A percentile compares a stretch with the other conserved stretches of the same genome.
Conservation (phyloP, 176 grass and related monocot species). For the Aegilops tauschii region DNA sequence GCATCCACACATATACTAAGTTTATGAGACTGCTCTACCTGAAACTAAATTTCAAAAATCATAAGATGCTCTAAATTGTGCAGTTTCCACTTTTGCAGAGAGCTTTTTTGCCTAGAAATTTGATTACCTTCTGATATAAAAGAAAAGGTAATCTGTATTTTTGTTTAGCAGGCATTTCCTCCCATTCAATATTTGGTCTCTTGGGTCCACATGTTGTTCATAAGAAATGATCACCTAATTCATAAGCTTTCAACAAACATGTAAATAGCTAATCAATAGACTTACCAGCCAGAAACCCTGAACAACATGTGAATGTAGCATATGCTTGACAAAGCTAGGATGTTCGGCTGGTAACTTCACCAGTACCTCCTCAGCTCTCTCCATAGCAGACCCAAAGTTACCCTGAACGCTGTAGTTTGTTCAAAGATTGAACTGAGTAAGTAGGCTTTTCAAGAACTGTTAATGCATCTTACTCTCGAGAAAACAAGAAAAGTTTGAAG, state of each 20-base stretch:
- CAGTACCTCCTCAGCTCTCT: slow-evolving; percentile 36
- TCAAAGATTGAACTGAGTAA: slow-evolving; percentile 1
- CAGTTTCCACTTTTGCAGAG: neutral
- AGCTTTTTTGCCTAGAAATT: neutral
- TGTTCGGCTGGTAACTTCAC: slow-evolving; percentile 34
- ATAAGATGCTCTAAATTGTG: neutral
- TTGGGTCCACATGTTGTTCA: neutral
- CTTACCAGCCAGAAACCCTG: slow-evolving; percentile 51
- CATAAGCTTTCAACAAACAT: neutral
- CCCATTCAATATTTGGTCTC: neutral
- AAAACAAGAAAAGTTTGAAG: slow-evolving; percentile 14
- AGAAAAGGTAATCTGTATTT: neutral
- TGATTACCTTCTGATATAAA: neutral
- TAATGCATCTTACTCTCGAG: neutral
- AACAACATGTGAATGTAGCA: slow-evolving; percentile 49
- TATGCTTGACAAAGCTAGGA: slow-evolving; percentile 37
- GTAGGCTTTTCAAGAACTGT: neutral
- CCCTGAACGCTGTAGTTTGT: neutral
- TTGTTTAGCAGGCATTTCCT: slow-evolving; percentile 10
- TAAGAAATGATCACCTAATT: neutral
- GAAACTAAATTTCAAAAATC: neutral
- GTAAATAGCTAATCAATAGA: neutral
- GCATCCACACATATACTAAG: neutral
- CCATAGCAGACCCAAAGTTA: slow-evolving; percentile 20
- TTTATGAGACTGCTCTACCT: neutral